Base-by-base conservation (phyloP, 805 yeast species). In the Teunomyces gatunensis region DNA sequence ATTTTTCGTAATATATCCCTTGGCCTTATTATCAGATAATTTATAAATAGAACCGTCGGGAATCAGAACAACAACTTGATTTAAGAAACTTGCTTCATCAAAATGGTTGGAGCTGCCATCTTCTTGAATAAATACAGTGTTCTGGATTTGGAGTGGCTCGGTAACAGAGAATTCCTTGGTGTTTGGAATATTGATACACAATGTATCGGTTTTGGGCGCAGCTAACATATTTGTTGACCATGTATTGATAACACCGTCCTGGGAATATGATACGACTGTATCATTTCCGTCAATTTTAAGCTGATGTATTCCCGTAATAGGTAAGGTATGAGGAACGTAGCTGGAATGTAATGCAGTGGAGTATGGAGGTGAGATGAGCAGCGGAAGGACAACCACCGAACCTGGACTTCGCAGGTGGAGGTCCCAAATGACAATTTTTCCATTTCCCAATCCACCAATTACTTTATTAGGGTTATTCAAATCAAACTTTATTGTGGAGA, bases 391-490 rank as follows among this genome's bases (percentile, higher is more conserved):
- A 6, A 51, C 56, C 13, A 61, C 55, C 2, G 29, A 40, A 4
- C 39, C 21, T 2, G 51, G 28, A 11, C 34, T 39, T n/a, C 41
- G 43, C 4, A 44, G 20, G n/a, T 47, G 42, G 20, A 75, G 51
- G 53, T 79, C 78, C 83, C 84, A 81, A 6, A 77, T 60, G n/a
- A 72, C 74, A 1, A 81, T 40, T 43, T 70, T 69, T 0, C 87
- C 86, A 54, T 76, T 75, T 13, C 57, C 56, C 4, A 80, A 68
- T 0, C 84, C 81, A 0, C 75, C 84, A 23, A 78, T 58, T 0
- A 82, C 61, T 44, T 71, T 66, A 42, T 68, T 64, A 1, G 76
- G 59, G 18, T 68, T 63, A 12, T 59, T 51, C 9, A 56, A 56
- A 27, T 77, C 74, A 49, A 80, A 79, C 47, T 66, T 68, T 7